Evolutionary conservation across 768 basidiomycete genomes (phyloP).

Genomic region (Termitomyces sp.): DNA sequence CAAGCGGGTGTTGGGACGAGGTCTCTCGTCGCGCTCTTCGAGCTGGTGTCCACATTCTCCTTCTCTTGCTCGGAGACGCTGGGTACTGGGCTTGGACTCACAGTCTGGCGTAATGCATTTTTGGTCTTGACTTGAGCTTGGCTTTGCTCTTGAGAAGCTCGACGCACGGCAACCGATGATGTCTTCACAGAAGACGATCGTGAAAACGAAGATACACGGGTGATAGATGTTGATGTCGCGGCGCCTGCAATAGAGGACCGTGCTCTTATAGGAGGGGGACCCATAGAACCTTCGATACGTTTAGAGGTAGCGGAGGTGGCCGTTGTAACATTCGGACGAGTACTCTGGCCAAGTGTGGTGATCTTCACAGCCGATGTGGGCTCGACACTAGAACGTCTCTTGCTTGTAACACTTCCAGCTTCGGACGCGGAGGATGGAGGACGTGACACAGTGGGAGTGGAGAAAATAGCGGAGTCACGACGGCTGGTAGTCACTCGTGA

Average conservation of each 20-base stretch:
- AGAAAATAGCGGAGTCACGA: slow-evolving; percentile 53
- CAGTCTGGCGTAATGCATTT: slow-evolving; percentile 22
- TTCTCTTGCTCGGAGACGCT: slow-evolving; percentile 45
- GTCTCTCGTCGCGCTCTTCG: slow-evolving; percentile 23
- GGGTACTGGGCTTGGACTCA: slow-evolving; percentile 29
- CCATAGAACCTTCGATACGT: slow-evolving; percentile 40
- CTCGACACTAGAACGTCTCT: slow-evolving; percentile 30
- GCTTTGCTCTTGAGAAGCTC: slow-evolving; percentile 26
- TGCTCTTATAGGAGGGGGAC: slow-evolving; percentile 37
- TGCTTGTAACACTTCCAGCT: slow-evolving; percentile 29
- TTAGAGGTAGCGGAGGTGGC: slow-evolving; percentile 19
- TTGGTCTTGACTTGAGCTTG: slow-evolving; percentile 25
- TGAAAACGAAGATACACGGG: slow-evolving; percentile 27
- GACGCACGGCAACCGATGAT: slow-evolving; percentile 25
- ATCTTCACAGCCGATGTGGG: slow-evolving; percentile 23
- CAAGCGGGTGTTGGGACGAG: slow-evolving; percentile 26
- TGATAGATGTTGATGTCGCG: slow-evolving; percentile 33
- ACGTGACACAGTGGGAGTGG: slow-evolving; percentile 43
- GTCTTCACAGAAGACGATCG: slow-evolving; percentile 29
- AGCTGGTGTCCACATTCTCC: slow-evolving; percentile 42
- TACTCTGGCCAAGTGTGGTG: slow-evolving; percentile 44
- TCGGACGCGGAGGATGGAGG: slow-evolving; percentile 56
- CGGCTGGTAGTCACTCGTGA: slow-evolving; percentile 33
- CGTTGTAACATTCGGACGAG: slow-evolving; percentile 33
- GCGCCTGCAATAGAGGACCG: slow-evolving; percentile 27